phyloP scores from a whole-genome alignment of 768 basidiomycete species.

The Agaricus sinodeliciosus region DNA sequence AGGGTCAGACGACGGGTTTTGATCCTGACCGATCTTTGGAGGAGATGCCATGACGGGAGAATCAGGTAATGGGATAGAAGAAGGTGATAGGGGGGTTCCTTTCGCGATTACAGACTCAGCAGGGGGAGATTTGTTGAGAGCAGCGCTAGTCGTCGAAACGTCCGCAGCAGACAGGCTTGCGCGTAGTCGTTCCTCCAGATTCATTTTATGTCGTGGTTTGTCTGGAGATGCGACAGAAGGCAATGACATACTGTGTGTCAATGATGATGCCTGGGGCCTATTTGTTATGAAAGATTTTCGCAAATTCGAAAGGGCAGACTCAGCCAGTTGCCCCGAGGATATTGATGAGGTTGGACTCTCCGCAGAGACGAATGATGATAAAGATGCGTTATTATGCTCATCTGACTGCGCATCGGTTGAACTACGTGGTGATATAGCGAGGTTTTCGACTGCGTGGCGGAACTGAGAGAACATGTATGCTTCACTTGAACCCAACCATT shows the following conservation, averaged over 20 bases:
- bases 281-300: conserved; percentile 57
- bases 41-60: conserved; percentile 22
- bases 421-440: conserved; percentile 31
- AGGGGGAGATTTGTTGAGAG: background rate
- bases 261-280: conserved; percentile 26
- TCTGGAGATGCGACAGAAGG: conserved; percentile 10
- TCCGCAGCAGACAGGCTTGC: conserved; percentile 16
- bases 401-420: conserved; percentile 12
- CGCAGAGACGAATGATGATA: conserved; percentile 30
- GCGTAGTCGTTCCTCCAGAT: conserved; percentile 72
- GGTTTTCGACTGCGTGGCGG: conserved; percentile 64
- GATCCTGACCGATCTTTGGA: conserved; percentile 10
- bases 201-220: conserved; percentile 37
- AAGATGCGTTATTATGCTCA: conserved; percentile 10
- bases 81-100: conserved; percentile 28
- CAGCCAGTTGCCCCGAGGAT: conserved; percentile 51
- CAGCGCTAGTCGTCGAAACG: background rate
- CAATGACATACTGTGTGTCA: conserved; percentile 11
- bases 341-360: conserved; percentile 26
- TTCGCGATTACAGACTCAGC: conserved; percentile 17
- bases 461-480: conserved; percentile 66
- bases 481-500: background rate
- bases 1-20: background rate
- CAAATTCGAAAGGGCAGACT: conserved; percentile 51
- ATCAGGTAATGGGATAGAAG: conserved; percentile 37